phyloP scores from a whole-genome alignment of 2,329 filamentous ascomycete genomes.

The Dactylonectria macrodidyma region DNA sequence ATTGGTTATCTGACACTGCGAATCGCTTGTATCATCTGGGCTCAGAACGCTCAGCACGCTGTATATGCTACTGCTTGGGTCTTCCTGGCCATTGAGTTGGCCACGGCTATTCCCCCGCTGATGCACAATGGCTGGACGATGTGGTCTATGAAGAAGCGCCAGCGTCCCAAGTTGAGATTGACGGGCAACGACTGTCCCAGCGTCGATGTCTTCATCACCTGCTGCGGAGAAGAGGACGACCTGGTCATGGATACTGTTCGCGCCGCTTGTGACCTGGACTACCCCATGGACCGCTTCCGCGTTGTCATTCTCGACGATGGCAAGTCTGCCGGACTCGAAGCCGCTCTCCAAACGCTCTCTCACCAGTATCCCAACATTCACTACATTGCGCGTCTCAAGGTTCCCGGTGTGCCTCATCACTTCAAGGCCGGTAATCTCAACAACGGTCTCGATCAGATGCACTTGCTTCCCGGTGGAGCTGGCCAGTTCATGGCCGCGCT shows the following conservation, averaged over 20 bases:
- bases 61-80: conserved; percentile 68
- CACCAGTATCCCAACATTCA: conserved; percentile 63
- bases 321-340: conserved; percentile 59
- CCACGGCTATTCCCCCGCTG: conserved; percentile 67
- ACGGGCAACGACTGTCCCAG: conserved; percentile 64
- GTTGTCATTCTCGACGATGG: conserved; percentile 72
- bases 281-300: conserved; percentile 66
- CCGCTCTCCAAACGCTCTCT: conserved; percentile 56
- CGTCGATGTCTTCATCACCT: conserved; percentile 71
- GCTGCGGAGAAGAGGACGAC: conserved; percentile 70
- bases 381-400: conserved; percentile 67
- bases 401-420: conserved; percentile 65
- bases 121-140: conserved; percentile 73
- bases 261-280: conserved; percentile 69
- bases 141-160: conserved; percentile 68
- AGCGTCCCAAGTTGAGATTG: conserved; percentile 68
- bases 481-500: conserved; percentile 73
- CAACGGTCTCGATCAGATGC: conserved; percentile 67
- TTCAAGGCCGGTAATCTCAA: conserved; percentile 78
- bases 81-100: conserved; percentile 69
- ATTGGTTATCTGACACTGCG: conserved; percentile 66
- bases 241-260: conserved; percentile 70
- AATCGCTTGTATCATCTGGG: conserved; percentile 66
- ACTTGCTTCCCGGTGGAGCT: conserved; percentile 67
- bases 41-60: conserved; percentile 58